Evolutionary conservation across 768 basidiomycete genomes (phyloP).

Genomic region (Amanita rubescens): DNA sequence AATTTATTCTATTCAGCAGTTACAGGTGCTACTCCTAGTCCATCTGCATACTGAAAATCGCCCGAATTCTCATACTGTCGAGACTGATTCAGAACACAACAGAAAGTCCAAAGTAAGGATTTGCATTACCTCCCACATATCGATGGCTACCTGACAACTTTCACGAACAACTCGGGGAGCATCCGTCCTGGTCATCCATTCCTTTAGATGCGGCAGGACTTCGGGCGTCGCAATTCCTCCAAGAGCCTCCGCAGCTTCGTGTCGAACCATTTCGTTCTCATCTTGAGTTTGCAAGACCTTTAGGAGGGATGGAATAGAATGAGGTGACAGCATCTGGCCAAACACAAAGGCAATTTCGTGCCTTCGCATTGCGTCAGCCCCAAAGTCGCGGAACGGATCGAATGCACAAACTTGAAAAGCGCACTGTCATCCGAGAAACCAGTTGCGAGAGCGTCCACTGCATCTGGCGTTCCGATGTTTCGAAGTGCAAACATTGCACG

Average conservation of each 20-base stretch:
- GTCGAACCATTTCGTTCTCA: conserved; percentile 96
- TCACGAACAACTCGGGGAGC: conserved; percentile 88
- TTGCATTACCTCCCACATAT: conserved; percentile 86
- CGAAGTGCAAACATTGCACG: conserved; percentile 97
- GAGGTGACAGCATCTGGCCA: conserved; percentile 85
- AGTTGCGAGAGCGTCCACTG: conserved; percentile 84
- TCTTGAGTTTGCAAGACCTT: conserved; percentile 59
- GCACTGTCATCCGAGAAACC: conserved; percentile 88
- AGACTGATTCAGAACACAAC: neutral
- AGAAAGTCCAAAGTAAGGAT: neutral
- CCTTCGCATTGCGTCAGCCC: conserved; percentile 29
- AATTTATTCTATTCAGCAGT: neutral
- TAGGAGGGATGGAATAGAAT: conserved; percentile 82
- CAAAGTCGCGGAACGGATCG: neutral
- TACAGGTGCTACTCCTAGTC: conserved; percentile 17
- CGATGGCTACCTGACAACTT: conserved; percentile 93
- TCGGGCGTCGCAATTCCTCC: conserved; percentile 96
- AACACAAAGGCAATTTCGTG: conserved; percentile 99
- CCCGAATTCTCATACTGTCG: conserved; percentile 73
- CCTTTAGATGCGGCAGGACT: conserved; percentile 77
- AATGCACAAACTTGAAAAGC: conserved; percentile 77
- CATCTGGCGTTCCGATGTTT: conserved; percentile 80
- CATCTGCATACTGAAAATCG: conserved; percentile 72
- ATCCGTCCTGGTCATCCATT: conserved; percentile 75
- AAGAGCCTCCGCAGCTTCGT: conserved; percentile 96